A percentile compares a stretch with the other conserved stretches of the same genome.
phyloP scores from a whole-genome alignment of 1,284 basidiomycete genomes.

The Cryptococcus maquisensis region DNA sequence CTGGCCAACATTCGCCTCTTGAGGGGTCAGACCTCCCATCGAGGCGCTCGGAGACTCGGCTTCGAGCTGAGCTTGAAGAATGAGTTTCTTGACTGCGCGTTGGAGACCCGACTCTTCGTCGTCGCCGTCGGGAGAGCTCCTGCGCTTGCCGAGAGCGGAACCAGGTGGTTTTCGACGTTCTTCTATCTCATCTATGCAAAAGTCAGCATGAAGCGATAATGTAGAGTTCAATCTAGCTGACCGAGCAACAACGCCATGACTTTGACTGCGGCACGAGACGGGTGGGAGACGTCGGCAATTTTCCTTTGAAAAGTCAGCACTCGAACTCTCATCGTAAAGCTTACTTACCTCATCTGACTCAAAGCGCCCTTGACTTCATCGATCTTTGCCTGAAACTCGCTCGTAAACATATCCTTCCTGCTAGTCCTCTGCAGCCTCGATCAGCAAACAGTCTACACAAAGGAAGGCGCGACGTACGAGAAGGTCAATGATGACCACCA shows the following conservation, averaged over 20 bases:
- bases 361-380: conserved; percentile 43
- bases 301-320: conserved; percentile 17
- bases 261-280: conserved; percentile 45
- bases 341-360: conserved; percentile 40
- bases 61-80: conserved; percentile 44
- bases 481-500: conserved; percentile 49
- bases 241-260: conserved; percentile 49
- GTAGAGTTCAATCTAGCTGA: conserved; percentile 13
- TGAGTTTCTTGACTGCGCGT: conserved; percentile 48
- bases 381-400: conserved; percentile 44
- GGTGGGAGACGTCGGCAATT: conserved; percentile 45
- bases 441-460: not conserved
- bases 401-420: conserved; percentile 36
- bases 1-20: not conserved
- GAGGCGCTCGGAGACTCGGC: conserved; percentile 32
- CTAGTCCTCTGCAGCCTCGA: conserved; percentile 25
- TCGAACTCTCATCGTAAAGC: not conserved
- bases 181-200: conserved; percentile 41
- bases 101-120: conserved; percentile 44
- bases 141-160: conserved; percentile 41
- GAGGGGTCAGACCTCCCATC: conserved; percentile 13
- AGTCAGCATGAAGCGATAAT: not conserved
- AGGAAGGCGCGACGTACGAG: conserved; percentile 25
- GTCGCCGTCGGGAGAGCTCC: conserved; percentile 27
- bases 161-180: conserved; percentile 37